These are phyloP conservation scores for Paralagenidium karlingii DNA, from an alignment of 352 stramenopile genomes.

Conservation along the genomic window DNA sequence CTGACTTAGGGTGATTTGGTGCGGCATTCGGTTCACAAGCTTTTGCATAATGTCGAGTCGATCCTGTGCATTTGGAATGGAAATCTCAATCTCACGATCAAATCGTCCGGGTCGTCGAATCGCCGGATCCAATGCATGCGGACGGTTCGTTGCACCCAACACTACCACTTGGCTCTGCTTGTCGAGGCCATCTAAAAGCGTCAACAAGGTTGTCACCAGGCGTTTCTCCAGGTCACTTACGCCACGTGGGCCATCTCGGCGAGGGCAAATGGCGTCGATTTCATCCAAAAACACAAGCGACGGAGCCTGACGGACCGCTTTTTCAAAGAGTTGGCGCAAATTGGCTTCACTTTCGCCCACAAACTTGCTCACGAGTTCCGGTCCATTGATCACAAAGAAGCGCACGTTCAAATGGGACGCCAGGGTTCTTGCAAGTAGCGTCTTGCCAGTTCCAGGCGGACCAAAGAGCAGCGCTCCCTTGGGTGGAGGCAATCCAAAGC, in stretches of 20 bases:
- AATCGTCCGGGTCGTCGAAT: conserved; percentile 92
- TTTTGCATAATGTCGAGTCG: conserved; percentile 91
- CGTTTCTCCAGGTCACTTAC: conserved; percentile 67
- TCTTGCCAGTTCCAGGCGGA: conserved; percentile 94
- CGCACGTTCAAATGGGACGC: conserved; percentile 85
- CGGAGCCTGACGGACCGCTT: conserved; percentile 25
- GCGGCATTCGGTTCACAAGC: conserved; percentile 79
- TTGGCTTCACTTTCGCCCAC: conserved; percentile 88
- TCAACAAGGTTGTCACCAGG: conserved; percentile 82
- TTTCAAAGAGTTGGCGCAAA: conserved; percentile 52
- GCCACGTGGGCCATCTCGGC: conserved; percentile 61
- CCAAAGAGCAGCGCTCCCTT: conserved; percentile 94
- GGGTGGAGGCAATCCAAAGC: conserved; percentile 90
- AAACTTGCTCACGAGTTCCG: conserved; percentile 92
- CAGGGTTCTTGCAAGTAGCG: conserved; percentile 88
- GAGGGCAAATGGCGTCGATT: conserved; percentile 83
- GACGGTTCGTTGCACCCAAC: conserved; percentile 71
- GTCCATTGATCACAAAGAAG: conserved; percentile 95
- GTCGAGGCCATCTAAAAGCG: conserved; percentile 81
- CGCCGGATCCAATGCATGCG: conserved; percentile 86
- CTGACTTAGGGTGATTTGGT: conserved; percentile 64
- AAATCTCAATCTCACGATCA: conserved; percentile 95
- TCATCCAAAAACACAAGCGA: conserved; percentile 84
- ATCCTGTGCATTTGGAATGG: conserved; percentile 87
- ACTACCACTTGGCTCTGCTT: conserved; percentile 50